These are phyloP conservation scores for Coemansia sp. DNA, from an alignment of 192 early-diverging fungal genomes.

Conservation along the genomic window DNA sequence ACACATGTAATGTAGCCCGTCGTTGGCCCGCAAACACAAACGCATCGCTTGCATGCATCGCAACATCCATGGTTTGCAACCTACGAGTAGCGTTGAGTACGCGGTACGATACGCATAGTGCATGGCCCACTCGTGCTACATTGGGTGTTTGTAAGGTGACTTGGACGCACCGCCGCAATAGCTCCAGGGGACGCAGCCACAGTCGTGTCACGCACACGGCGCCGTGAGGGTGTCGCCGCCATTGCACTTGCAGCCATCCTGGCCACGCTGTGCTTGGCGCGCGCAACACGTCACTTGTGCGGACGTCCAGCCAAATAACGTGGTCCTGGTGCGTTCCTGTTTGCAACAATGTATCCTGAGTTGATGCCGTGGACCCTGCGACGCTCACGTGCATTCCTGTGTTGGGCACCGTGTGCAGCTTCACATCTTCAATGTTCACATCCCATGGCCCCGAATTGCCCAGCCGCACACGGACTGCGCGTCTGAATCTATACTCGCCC, in stretches of 20 bases:
- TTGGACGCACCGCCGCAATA: conserved; percentile 21
- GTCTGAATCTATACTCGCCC: conserved; percentile 36
- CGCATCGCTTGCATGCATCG: conserved; percentile 39
- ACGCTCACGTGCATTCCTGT: conserved; percentile 11
- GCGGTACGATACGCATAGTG: conserved; percentile 24
- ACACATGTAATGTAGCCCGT: conserved; percentile 14
- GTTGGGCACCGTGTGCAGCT: conserved; percentile 22
- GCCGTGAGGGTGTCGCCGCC: conserved; percentile 18
- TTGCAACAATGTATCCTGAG: neutral
- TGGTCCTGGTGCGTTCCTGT: conserved; percentile 16
- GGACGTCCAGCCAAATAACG: conserved; percentile 42
- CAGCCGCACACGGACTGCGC: conserved; percentile 30
- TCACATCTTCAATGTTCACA: conserved; percentile 9
- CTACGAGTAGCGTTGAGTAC: conserved; percentile 30
- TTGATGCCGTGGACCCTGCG: conserved; percentile 12
- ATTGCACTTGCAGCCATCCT: conserved; percentile 29
- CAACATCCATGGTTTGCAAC: conserved; percentile 19
- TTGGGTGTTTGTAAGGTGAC: conserved; percentile 16
- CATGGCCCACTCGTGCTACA: conserved; percentile 37
- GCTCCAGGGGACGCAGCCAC: conserved; percentile 32
- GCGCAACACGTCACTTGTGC: conserved; percentile 27
- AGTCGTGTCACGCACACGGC: conserved; percentile 10
- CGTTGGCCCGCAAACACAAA: conserved; percentile 51
- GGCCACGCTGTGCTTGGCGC: conserved; percentile 21
- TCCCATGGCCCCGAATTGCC: conserved; percentile 35